These are phyloP conservation scores for Salicornia ramosissima DNA, from an alignment of 148 eudicot genomes.

Conservation along the genomic window DNA sequence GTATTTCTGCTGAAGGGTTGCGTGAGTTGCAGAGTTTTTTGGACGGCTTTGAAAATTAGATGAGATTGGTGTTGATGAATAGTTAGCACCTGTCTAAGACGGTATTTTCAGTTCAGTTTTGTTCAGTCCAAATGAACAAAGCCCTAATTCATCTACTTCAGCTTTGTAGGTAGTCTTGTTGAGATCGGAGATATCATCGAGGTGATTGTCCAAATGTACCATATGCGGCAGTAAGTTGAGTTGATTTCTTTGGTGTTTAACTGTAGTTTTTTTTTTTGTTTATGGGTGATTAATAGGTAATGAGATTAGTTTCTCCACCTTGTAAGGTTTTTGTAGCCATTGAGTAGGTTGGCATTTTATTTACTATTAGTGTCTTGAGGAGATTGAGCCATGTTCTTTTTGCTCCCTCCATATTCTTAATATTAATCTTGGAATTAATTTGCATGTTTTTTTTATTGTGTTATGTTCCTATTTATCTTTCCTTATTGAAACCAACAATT, in stretches of 20 bases:
- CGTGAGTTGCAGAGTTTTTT: slow-evolving; percentile 78
- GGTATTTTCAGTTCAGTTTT: too few relatives aligned
- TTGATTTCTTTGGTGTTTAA: not conserved
- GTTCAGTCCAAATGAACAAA: too few relatives aligned
- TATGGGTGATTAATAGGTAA: slow-evolving; percentile 10
- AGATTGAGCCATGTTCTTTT: not conserved
- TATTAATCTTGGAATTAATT: too few relatives aligned
- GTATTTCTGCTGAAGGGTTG: slow-evolving; percentile 84
- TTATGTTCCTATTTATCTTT: too few relatives aligned
- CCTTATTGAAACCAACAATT: too few relatives aligned
- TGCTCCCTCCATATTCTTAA: not conserved
- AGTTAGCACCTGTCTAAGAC: not conserved
- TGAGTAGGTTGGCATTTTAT: slow-evolving; percentile 13
- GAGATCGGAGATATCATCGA: slow-evolving; percentile 16
- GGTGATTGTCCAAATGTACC: slow-evolving; percentile 32
- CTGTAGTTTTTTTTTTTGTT: not conserved
- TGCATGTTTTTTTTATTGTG: too few relatives aligned
- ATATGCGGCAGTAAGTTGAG: slow-evolving; percentile 38
- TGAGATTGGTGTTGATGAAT: slow-evolving; percentile 28
- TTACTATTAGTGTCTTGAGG: not conserved
- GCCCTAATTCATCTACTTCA: not conserved
- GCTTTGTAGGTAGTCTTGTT: not conserved
- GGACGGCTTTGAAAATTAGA: slow-evolving; percentile 53
- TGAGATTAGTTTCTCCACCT: slow-evolving; percentile 14
- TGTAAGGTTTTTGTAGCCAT: slow-evolving; percentile 25